Evolutionary conservation across 2,329 filamentous ascomycete genomes (phyloP), one percentile per base, ranked within the genome.

Genomic region (Pyricularia grisea): DNA sequence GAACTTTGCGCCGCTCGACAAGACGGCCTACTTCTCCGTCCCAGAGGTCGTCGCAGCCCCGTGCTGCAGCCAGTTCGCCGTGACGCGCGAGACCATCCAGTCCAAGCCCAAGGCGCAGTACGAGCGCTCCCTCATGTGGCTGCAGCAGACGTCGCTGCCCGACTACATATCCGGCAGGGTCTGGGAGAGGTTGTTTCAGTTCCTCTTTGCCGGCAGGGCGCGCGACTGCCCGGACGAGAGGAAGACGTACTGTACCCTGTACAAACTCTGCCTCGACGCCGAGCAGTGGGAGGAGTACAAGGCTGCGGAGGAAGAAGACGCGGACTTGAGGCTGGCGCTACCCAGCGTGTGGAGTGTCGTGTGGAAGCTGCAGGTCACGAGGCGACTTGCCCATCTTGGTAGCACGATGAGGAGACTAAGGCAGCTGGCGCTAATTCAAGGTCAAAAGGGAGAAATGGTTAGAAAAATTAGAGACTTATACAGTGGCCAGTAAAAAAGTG

Each of bases 181-280:
- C 3, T 79, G 77, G 77, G 77, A 79, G 71, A 75, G 78, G 70
- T 72, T 79, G 73, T 79, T 75, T 72, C 74, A 72, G 20, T 78
- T 71, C 71, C 74, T 78, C 25, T 78, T 79, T 69, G 72, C 71
- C 61, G 71, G 73, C 23, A 61, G 60, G 28, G 78, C 80, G 5
- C 75, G 82, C 11, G 79, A 81, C 68, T 87, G 85, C 72, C 83
- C 84, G 0, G 77, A 78, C 65, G 75, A 78, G 72, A 76, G 73
- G 72, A 72, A 74, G 66, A 70, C 74, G 11, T 76, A 77, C 68
- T 79, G 77, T 69, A 72, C 69, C 50, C 76, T 78, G 73, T 78
- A 77, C 70, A 74, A 74, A 65, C 72, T 78, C 68, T 78, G 77
- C 72, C 77, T 78, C 70, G 73, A 74, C 50, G 66, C 71, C 10